Evolutionary conservation across 192 early-diverging fungal species (phyloP).

Genomic region (Backusella mclennaniae): DNA sequence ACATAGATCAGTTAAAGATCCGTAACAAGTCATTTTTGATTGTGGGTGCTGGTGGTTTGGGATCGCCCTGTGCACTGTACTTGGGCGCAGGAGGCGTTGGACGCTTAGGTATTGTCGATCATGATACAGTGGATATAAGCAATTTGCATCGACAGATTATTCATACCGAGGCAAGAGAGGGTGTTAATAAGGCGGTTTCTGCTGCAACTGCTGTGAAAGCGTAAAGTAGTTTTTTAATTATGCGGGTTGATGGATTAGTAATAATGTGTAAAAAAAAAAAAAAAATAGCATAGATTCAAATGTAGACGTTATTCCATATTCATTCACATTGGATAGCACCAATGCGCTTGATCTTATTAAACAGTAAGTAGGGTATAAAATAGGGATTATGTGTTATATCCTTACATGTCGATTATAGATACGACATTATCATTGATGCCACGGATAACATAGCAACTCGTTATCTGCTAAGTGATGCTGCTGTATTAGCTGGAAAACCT

Average conservation of each 20-base stretch:
- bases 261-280: neutral
- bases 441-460: constrained; percentile 96
- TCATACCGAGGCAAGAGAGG: constrained; percentile 72
- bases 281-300: constrained; percentile 61
- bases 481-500: constrained; percentile 77
- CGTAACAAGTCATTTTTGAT: constrained; percentile 75
- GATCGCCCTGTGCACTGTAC: constrained; percentile 85
- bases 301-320: constrained; percentile 62
- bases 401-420: constrained; percentile 38
- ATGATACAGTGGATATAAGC: constrained; percentile 86
- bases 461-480: constrained; percentile 93
- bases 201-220: constrained; percentile 59
- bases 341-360: constrained; percentile 77
- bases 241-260: neutral
- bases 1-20: constrained; percentile 72
- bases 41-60: constrained; percentile 94
- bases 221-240: constrained; percentile 18
- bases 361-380: constrained; percentile 25
- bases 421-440: constrained; percentile 87
- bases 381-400: neutral
- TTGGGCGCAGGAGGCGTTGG: constrained; percentile 89
- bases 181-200: constrained; percentile 73
- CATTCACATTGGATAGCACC: constrained; percentile 72
- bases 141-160: constrained; percentile 96
- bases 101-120: constrained; percentile 86